Evolutionary conservation across 108 stramenopile genomes (phyloP).

Genomic region (Poteriospumella lacustris): DNA sequence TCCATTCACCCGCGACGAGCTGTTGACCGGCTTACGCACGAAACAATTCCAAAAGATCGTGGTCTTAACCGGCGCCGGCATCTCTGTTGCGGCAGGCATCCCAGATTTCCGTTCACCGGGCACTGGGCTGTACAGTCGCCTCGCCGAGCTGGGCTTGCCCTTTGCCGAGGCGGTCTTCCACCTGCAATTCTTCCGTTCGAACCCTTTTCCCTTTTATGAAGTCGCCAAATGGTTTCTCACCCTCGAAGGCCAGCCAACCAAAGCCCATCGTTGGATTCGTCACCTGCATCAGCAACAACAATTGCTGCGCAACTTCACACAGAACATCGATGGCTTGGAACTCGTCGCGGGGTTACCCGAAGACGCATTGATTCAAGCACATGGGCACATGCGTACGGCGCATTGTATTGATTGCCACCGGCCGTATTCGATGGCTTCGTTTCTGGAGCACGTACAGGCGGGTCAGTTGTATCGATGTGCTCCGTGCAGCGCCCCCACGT

Average conservation of each 20-base stretch:
- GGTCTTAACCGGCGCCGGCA: conserved; percentile 8
- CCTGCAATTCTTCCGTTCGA: conserved; percentile 70
- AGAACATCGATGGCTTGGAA: conserved; percentile 88
- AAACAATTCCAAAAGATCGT: not conserved
- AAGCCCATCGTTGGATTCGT: conserved; percentile 77
- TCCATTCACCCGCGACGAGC: not conserved
- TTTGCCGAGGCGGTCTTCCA: conserved; percentile 87
- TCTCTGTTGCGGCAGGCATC: conserved; percentile 70
- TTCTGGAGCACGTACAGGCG: not conserved
- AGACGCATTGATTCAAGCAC: conserved; percentile 78
- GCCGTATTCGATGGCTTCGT: not conserved
- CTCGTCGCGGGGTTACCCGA: conserved; percentile 65
- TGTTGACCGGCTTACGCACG: not conserved
- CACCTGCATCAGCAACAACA: conserved; percentile 67
- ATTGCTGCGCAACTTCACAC: conserved; percentile 73
- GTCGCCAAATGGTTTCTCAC: conserved; percentile 60
- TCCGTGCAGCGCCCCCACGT: conserved; percentile 30
- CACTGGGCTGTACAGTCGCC: conserved; percentile 78
- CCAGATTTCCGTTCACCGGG: conserved; percentile 85
- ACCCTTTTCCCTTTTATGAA: conserved; percentile 37
- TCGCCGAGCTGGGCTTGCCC: conserved; percentile 77
- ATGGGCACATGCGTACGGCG: conserved; percentile 53
- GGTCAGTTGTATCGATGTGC: not conserved
- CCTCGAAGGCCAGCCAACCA: conserved; percentile 54
- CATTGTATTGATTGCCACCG: not conserved